These are phyloP conservation scores for Blepharisma stoltei DNA, from an alignment of 73 alveolate species.

Conservation along the genomic window DNA sequence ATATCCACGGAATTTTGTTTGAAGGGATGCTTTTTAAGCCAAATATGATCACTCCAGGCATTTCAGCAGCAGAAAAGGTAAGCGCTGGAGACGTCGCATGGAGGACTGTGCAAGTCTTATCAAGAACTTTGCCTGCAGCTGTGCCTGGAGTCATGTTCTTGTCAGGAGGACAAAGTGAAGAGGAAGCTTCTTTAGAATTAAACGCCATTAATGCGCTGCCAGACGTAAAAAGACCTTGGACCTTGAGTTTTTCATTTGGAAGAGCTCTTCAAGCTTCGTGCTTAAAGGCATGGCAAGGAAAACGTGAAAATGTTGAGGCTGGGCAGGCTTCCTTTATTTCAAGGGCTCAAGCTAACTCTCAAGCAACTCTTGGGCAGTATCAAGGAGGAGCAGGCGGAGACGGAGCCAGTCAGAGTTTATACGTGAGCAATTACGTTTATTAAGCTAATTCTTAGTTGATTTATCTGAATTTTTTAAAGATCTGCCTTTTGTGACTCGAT, in stretches of 20 bases:
- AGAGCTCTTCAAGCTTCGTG: conserved; percentile 87
- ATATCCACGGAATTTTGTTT: conserved; percentile 77
- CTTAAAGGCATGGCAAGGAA: conserved; percentile 93
- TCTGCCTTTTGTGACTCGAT: too few species aligned
- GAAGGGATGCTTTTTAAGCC: conserved; percentile 97
- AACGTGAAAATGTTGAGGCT: conserved; percentile 75
- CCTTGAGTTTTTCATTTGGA: conserved; percentile 88
- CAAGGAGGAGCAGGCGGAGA: conserved; percentile 29
- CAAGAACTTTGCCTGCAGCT: conserved; percentile 87
- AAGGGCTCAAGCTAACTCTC: conserved; percentile 87
- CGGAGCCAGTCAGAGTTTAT: conserved; percentile 26
- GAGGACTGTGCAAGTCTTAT: conserved; percentile 77
- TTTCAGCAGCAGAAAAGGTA: conserved; percentile 70
- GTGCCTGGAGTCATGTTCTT: conserved; percentile 87
- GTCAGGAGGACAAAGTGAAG: conserved; percentile 95
- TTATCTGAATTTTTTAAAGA: too few species aligned
- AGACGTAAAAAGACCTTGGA: conserved; percentile 74
- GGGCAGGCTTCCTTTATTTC: conserved; percentile 81
- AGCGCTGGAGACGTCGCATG: conserved; percentile 77
- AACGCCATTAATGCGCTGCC: conserved; percentile 83
- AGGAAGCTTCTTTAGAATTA: conserved; percentile 85
- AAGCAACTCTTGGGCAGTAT: conserved; percentile 81
- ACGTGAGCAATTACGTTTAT: conserved; percentile 28
- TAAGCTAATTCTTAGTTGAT: not conserved
- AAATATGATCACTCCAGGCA: conserved; percentile 98